These are phyloP conservation scores for Penicillium herquei DNA, from an alignment of 495 filamentous ascomycete genomes.

Conservation along the genomic window DNA sequence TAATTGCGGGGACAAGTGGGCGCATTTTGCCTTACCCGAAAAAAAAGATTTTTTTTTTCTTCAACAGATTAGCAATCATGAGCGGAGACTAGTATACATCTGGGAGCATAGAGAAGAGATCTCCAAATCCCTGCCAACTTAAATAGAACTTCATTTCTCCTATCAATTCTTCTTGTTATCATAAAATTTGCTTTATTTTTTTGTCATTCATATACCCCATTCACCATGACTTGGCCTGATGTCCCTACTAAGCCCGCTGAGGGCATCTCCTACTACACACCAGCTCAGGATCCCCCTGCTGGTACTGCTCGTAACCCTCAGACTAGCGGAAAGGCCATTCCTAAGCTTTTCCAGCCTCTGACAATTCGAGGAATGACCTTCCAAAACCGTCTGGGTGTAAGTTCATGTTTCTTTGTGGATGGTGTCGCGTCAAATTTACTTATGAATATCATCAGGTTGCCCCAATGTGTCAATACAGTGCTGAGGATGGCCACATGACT, in stretches of 20 bases:
- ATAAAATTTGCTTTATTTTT: not conserved
- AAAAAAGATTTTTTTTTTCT: too few relatives aligned
- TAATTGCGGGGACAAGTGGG: too few relatives aligned
- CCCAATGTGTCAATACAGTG: conserved; percentile 70
- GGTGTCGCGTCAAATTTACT: conserved; percentile 1
- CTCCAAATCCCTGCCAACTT: too few relatives aligned
- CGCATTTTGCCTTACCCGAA: too few relatives aligned
- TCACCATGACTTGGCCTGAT: conserved; percentile 33
- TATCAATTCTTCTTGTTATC: not conserved
- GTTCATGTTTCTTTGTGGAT: conserved; percentile 11
- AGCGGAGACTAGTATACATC: too few relatives aligned
- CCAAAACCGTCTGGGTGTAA: conserved; percentile 60
- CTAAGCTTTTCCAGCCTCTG: conserved; percentile 69
- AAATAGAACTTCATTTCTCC: not conserved
- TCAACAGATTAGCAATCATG: too few relatives aligned
- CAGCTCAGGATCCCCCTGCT: conserved; percentile 59
- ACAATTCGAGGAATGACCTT: conserved; percentile 57
- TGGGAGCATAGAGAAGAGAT: too few relatives aligned
- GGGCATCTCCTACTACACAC: conserved; percentile 68
- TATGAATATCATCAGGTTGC: conserved; percentile 36
- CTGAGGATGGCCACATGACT: conserved; percentile 60
- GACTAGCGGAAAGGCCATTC: conserved; percentile 51
- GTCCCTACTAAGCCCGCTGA: conserved; percentile 42
- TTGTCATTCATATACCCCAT: not conserved
- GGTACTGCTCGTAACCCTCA: conserved; percentile 65